Evolutionary conservation across 2,329 filamentous ascomycete genomes (phyloP).

Genomic region (Orbilia javanica): DNA sequence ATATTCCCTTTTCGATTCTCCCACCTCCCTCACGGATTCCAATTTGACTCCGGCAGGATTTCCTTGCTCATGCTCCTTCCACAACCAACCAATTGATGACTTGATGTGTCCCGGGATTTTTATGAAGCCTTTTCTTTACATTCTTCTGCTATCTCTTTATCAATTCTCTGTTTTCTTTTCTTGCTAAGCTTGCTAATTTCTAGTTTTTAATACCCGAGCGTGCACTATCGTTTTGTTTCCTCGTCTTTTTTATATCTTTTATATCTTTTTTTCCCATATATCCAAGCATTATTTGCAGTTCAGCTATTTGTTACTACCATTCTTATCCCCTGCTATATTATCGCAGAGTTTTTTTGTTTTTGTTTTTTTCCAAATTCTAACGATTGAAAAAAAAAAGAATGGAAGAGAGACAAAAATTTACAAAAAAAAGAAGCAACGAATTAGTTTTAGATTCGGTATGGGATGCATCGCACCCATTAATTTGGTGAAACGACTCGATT

Average conservation of each 20-base stretch:
- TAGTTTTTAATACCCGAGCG: conserved; percentile 58
- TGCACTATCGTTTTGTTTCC: conserved; percentile 34
- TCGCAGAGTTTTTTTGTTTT: conserved; percentile 23
- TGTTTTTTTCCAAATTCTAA: conserved; percentile 22
- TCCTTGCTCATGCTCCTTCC: conserved; percentile 38
- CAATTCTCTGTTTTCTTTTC: conserved; percentile 19
- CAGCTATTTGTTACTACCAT: conserved; percentile 43
- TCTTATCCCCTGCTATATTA: conserved; percentile 35
- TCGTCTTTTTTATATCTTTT: conserved; percentile 17
- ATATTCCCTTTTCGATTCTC: conserved; percentile 10
- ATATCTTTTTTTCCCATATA: conserved; percentile 23
- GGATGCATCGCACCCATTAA: conserved; percentile 27
- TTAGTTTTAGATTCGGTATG: conserved; percentile 36
- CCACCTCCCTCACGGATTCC: conserved; percentile 30
- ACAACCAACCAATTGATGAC: conserved; percentile 51
- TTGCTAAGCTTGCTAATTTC: conserved; percentile 36
- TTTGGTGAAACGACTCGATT: conserved; percentile 39
- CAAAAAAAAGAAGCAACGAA: conserved; percentile 43
- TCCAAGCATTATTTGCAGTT: conserved; percentile 23
- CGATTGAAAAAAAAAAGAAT: conserved; percentile 26
- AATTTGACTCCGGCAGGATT: conserved; percentile 44
- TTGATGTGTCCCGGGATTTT: conserved; percentile 57
- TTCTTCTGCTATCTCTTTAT: conserved; percentile 36
- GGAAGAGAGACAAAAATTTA: conserved; percentile 32
- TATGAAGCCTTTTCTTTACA: conserved; percentile 34